Evolutionary conservation across 805 yeast species (phyloP).

Genomic region (Metschnikowia cubensis): DNA sequence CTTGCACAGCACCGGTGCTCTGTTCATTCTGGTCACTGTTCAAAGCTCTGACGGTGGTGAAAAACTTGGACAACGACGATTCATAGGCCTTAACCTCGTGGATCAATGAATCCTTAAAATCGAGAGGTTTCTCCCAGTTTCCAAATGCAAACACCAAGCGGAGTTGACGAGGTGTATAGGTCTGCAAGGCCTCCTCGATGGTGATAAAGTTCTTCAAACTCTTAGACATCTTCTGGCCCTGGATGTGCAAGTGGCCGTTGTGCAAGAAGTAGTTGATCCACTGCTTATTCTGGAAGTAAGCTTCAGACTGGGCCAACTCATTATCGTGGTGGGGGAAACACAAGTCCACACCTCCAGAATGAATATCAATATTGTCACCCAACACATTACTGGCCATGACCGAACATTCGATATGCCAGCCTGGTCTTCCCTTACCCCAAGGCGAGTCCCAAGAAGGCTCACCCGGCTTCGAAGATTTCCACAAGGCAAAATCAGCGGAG

Average conservation of each 20-base stretch:
- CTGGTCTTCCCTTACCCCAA: constrained; percentile 98
- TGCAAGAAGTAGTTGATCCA: constrained; percentile 98
- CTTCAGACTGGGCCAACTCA: constrained; percentile 96
- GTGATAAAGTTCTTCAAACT: constrained; percentile 93
- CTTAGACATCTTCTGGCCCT: constrained; percentile 98
- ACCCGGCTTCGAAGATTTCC: constrained; percentile 96
- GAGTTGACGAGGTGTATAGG: constrained; percentile 73
- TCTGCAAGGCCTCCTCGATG: constrained; percentile 79
- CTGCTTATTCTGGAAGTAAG: constrained; percentile 80
- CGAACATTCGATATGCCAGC: constrained; percentile 99
- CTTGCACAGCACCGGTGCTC: constrained; percentile 30
- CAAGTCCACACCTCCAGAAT: constrained; percentile 94
- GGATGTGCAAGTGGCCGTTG: constrained; percentile 96
- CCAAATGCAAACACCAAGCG: constrained; percentile 87
- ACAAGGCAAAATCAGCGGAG: constrained; percentile 86
- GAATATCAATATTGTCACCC: constrained; percentile 85
- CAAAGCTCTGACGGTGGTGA: constrained; percentile 82
- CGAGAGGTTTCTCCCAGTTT: constrained; percentile 90
- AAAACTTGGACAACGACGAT: constrained; percentile 72
- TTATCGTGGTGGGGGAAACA: constrained; percentile 99
- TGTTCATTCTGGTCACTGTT: constrained; percentile 58
- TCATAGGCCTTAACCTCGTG: constrained; percentile 77
- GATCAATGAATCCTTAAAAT: constrained; percentile 79
- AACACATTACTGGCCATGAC: constrained; percentile 94
- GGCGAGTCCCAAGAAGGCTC: constrained; percentile 95